phyloP scores from a whole-genome alignment of 1,284 basidiomycete species.

The Heterobasidion occidentale region DNA sequence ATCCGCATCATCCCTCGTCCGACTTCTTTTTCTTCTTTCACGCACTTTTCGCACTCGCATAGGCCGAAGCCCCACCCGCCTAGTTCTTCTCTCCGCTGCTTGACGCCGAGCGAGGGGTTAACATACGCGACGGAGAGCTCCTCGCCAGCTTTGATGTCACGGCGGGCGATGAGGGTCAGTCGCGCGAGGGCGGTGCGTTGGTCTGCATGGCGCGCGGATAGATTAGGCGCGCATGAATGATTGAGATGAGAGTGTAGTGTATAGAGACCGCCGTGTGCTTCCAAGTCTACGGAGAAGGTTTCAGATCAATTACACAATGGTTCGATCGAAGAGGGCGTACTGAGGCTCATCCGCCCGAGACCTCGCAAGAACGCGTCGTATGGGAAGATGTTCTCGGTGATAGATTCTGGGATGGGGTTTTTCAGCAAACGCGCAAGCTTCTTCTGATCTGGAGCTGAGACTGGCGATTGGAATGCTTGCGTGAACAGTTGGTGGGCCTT shows the following conservation, averaged over 20 bases:
- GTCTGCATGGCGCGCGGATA: constrained; percentile 66
- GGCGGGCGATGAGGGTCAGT: constrained; percentile 63
- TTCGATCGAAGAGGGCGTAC: constrained; percentile 25
- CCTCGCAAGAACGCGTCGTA: constrained; percentile 68
- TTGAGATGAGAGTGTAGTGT: constrained; percentile 83
- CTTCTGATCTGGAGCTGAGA: constrained; percentile 41
- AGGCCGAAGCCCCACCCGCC: constrained; percentile 70
- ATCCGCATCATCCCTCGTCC: constrained; percentile 14
- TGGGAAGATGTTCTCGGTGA: constrained; percentile 57
- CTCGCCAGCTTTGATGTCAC: constrained; percentile 60
- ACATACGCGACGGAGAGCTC: constrained; percentile 80
- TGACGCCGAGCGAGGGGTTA: constrained; percentile 49
- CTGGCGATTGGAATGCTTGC: constrained; percentile 50
- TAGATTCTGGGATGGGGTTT: constrained; percentile 43
- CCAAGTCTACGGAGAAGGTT: constrained; percentile 47
- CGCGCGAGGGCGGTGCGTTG: constrained; percentile 56
- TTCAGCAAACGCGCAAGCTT: constrained; percentile 49
- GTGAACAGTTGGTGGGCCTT: constrained; percentile 49
- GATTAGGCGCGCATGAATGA: constrained; percentile 75
- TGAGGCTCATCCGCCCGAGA: constrained; percentile 80
- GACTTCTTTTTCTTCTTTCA: constrained; percentile 37
- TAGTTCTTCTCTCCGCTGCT: constrained; percentile 49
- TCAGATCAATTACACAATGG: constrained; percentile 1
- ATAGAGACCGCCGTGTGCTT: constrained; percentile 84
- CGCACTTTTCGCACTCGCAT: constrained; percentile 62